These are phyloP conservation scores for Cladosporium sp. DNA, from an alignment of 2,329 filamentous ascomycete genomes.

Conservation along the genomic window DNA sequence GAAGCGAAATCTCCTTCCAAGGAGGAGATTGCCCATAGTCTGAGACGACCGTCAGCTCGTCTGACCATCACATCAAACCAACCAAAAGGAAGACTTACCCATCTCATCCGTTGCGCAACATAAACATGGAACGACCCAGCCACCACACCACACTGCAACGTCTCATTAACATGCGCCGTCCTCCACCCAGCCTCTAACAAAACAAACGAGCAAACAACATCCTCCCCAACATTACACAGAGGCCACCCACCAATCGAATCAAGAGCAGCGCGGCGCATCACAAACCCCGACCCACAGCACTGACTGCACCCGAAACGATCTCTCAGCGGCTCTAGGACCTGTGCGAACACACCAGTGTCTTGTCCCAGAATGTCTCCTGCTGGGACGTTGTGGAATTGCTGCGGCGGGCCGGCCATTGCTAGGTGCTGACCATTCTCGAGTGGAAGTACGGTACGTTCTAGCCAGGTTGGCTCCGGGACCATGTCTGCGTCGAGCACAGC, in stretches of 20 bases:
- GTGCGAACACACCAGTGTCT: neutral
- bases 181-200: constrained; percentile 4
- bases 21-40: neutral
- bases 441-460: constrained; percentile 4
- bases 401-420: constrained; percentile 7
- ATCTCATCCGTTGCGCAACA: constrained; percentile 13
- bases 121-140: constrained; percentile 7
- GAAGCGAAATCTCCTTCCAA: neutral
- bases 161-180: neutral
- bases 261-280: constrained; percentile 6
- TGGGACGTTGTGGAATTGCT: constrained; percentile 2
- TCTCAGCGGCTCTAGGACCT: constrained; percentile 2
- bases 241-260: constrained; percentile 14
- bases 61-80: neutral
- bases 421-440: neutral
- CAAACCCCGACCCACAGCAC: constrained; percentile 8
- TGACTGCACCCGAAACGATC: constrained; percentile 7
- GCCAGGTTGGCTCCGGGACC: neutral
- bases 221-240: neutral
- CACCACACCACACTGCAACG: constrained; percentile 2
- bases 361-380: neutral
- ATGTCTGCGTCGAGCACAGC: constrained; percentile 12
- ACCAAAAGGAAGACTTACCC: neutral
- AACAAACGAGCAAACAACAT: constrained; percentile 4
- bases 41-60: neutral